A percentile compares a stretch with the other conserved stretches of the same genome.
These are phyloP conservation scores for Trichophyton rubrum DNA, from an alignment of 2,329 filamentous ascomycete species.

Conservation along the genomic window DNA sequence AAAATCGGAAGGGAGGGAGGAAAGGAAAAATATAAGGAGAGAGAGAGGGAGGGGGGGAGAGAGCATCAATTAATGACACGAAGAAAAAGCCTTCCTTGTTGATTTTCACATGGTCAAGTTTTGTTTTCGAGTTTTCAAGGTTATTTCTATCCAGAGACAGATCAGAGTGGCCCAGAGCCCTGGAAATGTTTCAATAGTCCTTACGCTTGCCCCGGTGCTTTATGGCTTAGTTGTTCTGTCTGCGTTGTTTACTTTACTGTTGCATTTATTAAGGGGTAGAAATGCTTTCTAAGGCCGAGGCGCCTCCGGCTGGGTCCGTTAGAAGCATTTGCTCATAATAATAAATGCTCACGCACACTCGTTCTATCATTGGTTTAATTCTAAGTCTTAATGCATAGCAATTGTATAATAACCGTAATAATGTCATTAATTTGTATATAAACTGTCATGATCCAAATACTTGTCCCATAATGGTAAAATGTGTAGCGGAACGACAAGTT, in stretches of 20 bases:
- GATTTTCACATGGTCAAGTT: neutral
- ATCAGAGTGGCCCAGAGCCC: neutral
- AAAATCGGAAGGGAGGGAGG: no score
- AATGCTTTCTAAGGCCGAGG: neutral
- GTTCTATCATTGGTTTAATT: no score
- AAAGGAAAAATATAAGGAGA: neutral
- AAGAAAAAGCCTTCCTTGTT: neutral
- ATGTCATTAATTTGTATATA: no score
- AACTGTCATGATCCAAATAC: no score
- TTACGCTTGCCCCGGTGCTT: neutral
- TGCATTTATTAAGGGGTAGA: neutral
- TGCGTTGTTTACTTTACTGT: neutral
- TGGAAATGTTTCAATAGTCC: neutral
- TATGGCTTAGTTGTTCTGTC: neutral
- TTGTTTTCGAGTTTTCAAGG: neutral
- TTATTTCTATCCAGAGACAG: neutral
- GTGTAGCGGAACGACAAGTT: no score
- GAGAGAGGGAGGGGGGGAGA: neutral
- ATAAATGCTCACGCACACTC: neutral
- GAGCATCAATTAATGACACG: neutral
- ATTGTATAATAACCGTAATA: no score
- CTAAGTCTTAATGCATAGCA: no score
- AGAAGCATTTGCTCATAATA: neutral
- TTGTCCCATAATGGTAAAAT: no score
- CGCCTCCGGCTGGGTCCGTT: neutral